These are phyloP conservation scores for Lachnellula arida DNA, from an alignment of 2,329 filamentous ascomycete genomes.

Conservation along the genomic window DNA sequence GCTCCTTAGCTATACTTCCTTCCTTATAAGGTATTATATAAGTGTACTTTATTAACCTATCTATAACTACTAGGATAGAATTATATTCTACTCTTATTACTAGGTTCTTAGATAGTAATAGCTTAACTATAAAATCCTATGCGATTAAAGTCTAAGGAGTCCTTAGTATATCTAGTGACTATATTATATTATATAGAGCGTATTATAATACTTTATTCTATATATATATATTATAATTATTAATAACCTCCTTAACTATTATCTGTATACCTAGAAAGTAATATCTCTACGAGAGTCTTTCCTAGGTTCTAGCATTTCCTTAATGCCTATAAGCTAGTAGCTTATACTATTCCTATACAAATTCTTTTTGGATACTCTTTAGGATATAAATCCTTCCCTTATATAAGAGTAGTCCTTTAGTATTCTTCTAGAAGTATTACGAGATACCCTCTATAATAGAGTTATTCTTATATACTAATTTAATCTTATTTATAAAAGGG, in stretches of 20 bases:
- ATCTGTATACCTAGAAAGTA: not conserved
- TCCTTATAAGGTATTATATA: conserved; percentile 6
- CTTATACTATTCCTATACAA: not conserved
- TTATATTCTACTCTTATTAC: too few species aligned
- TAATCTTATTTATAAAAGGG: not conserved
- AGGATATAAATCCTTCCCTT: not conserved
- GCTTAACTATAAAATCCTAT: too few species aligned
- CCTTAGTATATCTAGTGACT: too few species aligned
- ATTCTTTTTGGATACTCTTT: not conserved
- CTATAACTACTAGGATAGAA: too few species aligned
- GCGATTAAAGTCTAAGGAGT: too few species aligned
- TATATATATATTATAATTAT: not conserved
- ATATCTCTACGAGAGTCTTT: not conserved
- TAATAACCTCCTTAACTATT: not conserved
- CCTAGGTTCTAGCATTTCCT: not conserved
- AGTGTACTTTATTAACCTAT: too few species aligned
- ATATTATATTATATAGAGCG: too few species aligned
- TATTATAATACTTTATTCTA: too few species aligned
- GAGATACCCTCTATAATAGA: not conserved
- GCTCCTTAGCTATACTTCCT: not conserved
- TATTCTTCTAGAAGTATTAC: not conserved
- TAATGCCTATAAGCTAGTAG: not conserved
- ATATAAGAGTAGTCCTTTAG: not conserved
- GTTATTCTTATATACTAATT: not conserved
- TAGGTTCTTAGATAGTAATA: too few species aligned